Evolutionary conservation across 768 basidiomycete genomes (phyloP), one percentile per base, ranked within the genome.

Genomic region (Trametopsis cervina): DNA sequence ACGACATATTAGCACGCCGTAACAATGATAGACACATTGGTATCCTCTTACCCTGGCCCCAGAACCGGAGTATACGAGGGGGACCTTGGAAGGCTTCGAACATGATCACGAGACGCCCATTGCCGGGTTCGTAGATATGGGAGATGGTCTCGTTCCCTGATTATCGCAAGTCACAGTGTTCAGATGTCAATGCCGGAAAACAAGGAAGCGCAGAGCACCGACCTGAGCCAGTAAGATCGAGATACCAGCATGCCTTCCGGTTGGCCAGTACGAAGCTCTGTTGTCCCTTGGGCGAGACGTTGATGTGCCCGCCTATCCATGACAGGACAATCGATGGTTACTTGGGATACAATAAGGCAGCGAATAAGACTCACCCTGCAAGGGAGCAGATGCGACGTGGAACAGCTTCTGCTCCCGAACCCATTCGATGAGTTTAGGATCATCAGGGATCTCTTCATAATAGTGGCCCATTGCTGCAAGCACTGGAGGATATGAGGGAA

Each of bases 141-240:
- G 81, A 66, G 37, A 81, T 72, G 0, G 79, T 82, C 60, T 81
- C 81, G 33, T 73, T 56, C 7, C 79, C 77, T 80, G 41, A 15
- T 27, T 24, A 52, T 17, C n/a, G n/a, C n/a, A n/a, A n/a, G 5
- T 13, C 9, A 44, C 20, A 42, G 43, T 1, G 42, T 17, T 27
- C 27, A 22, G 18, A 20, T n/a, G 27, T 25, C 4, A 38, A 38
- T 49, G 18, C 26, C 6, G 3, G 46, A 24, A 22, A 27, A 43
- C n/a, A n/a, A n/a, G n/a, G n/a, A n/a, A n/a, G n/a, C 29, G 33
- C 17, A 13, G 12, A 11, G 22, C n/a, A 67, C 71, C 36, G 50
- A 81, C 83, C 83, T 51, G 81, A 80, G 7, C 85, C 85, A 17
- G 77, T 80, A 39, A 84, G 68, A 59, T 87, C 84, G 57, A 87